Conservation (phyloP, 805 yeast genomes). For the Candida peoriensis region DNA sequence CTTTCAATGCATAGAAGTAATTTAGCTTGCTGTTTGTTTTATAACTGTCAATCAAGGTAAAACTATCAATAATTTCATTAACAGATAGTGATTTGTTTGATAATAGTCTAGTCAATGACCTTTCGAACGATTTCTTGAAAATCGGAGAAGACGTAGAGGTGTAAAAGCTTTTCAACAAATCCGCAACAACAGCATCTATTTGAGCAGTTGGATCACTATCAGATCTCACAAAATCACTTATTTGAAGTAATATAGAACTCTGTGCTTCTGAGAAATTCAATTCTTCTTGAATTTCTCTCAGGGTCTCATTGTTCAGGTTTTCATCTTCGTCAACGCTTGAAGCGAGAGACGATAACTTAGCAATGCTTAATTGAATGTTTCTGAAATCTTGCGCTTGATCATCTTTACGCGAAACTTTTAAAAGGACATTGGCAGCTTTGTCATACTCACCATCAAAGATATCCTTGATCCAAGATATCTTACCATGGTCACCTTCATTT, state of each 20-base stretch:
- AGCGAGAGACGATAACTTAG: constrained; percentile 61
- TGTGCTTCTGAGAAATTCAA: constrained; percentile 48
- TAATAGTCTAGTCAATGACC: constrained; percentile 29
- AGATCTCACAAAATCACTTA: constrained; percentile 25
- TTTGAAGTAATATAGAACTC: constrained; percentile 29
- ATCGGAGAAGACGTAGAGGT: constrained; percentile 12
- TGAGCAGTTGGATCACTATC: constrained; percentile 25
- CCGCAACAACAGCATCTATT: constrained; percentile 20
- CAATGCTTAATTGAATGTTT: constrained; percentile 59
- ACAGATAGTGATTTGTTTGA: constrained; percentile 35
- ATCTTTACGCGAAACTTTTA: constrained; percentile 33
- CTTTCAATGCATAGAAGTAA: constrained; percentile 44
- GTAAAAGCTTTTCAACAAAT: constrained; percentile 20
- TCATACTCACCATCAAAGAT: constrained; percentile 45
- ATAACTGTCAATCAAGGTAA: constrained; percentile 39
- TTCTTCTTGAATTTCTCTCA: constrained; percentile 45
- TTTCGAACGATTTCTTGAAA: constrained; percentile 19
- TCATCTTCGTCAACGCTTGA: constrained; percentile 16
- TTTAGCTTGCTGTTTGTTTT: constrained; percentile 24
- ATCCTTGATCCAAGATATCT: constrained; percentile 70
- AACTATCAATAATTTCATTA: constrained; percentile 46
- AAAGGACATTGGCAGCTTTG: constrained; percentile 45
- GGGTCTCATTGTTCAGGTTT: constrained; percentile 20
- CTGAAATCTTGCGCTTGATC: constrained; percentile 42
- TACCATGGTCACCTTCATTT: constrained; percentile 38